Conservation (phyloP, 148 eudicot genomes). For the Vaccinium corymbosum region DNA sequence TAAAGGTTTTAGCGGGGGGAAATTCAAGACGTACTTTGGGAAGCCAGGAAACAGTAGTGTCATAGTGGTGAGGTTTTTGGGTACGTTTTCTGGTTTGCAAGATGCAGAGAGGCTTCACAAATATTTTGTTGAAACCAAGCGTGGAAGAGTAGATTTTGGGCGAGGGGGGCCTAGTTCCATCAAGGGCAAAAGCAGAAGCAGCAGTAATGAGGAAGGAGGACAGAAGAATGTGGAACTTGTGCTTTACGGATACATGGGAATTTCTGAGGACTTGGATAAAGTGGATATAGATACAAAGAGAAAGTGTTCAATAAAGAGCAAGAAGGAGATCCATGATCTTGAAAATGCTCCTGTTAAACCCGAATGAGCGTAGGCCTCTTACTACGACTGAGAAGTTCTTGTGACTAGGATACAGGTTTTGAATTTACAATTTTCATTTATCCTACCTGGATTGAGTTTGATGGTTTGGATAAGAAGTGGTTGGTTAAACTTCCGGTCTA, state of each 20-base stretch:
- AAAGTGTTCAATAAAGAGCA: conserved; percentile 49
- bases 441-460: neutral
- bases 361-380: conserved; percentile 3
- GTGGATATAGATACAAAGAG: conserved; percentile 40
- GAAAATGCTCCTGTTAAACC: conserved; percentile 51
- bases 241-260: conserved; percentile 52
- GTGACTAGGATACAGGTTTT: neutral
- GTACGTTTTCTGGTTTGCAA: conserved; percentile 47
- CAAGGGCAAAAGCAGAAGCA: conserved; percentile 28
- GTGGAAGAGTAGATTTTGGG: conserved; percentile 40
- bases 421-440: neutral
- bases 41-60: conserved; percentile 41
- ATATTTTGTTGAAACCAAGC: conserved; percentile 32
- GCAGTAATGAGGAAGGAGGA: conserved; percentile 10
- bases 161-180: conserved; percentile 16
- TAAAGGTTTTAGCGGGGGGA: conserved; percentile 41
- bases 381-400: neutral
- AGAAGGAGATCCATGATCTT: conserved; percentile 50
- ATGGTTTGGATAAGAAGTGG: neutral
- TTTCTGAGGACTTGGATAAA: conserved; percentile 49
- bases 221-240: conserved; percentile 24
- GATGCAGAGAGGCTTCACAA: conserved; percentile 51
- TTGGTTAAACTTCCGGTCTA: neutral
- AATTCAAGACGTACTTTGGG: conserved; percentile 35
- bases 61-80: conserved; percentile 48